Percentiles rank a stretch among this genome's conserved stretches.
Evolutionary conservation across 768 basidiomycete species (phyloP).

Genomic region (Cystobasidiopsis lactophilus): DNA sequence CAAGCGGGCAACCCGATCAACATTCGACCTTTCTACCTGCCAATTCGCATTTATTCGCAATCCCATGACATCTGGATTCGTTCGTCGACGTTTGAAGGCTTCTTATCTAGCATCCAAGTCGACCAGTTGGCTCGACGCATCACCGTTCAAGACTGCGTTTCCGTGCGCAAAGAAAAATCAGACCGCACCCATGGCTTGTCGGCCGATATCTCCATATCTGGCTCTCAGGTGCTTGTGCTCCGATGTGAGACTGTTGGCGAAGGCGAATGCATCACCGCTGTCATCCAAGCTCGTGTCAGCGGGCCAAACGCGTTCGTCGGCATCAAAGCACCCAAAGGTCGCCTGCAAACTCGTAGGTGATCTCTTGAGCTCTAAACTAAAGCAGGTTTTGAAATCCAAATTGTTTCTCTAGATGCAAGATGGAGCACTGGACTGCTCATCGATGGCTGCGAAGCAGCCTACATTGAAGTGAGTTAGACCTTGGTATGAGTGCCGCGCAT

Average conservation of each 20-base stretch:
- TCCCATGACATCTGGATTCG: background rate
- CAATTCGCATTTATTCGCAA: background rate
- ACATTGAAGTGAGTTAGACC: background rate
- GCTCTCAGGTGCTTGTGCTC: background rate
- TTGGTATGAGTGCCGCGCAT: too few relatives aligned
- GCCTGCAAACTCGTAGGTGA: background rate
- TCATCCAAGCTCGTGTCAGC: background rate
- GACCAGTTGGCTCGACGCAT: background rate
- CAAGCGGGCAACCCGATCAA: background rate
- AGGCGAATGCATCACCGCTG: background rate
- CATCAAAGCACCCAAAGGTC: background rate
- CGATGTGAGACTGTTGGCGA: background rate
- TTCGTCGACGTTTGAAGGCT: background rate
- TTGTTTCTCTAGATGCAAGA: background rate
- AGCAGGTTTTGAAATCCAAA: background rate
- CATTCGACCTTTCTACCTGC: background rate
- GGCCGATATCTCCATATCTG: background rate
- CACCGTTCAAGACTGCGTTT: background rate
- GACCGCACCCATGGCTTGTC: background rate
- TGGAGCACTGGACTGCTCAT: background rate
- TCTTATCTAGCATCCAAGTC: background rate
- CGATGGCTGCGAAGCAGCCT: background rate
- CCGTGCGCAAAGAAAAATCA: background rate
- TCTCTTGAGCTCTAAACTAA: background rate
- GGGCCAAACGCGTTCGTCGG: background rate